Evolutionary conservation across 2,329 filamentous ascomycete species (phyloP).

Genomic region (Thermoascus crustaceus): DNA sequence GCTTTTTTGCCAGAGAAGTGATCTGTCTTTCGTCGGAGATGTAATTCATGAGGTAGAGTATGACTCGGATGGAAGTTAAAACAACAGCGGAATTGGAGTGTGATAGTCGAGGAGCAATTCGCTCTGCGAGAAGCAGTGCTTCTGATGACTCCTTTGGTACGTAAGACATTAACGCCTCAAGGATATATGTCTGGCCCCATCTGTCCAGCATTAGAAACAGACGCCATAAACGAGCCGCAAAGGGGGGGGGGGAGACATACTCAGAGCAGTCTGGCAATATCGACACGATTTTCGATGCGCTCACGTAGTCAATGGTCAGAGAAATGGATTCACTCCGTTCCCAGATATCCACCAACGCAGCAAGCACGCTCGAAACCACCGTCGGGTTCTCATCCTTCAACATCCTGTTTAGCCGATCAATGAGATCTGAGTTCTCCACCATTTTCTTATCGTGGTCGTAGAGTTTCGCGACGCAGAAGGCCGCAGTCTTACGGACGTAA

Average conservation of each 20-base stretch:
- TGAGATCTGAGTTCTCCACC: slow-evolving; percentile 85
- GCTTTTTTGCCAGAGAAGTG: slow-evolving; percentile 75
- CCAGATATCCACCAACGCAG: slow-evolving; percentile 94
- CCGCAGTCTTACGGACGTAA: slow-evolving; percentile 95
- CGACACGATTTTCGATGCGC: slow-evolving; percentile 95
- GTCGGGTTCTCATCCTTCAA: slow-evolving; percentile 94
- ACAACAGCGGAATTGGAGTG: slow-evolving; percentile 97
- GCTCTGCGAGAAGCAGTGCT: slow-evolving; percentile 80
- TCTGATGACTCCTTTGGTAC: slow-evolving; percentile 86
- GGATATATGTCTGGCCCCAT: slow-evolving; percentile 98
- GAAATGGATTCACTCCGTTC: slow-evolving; percentile 96
- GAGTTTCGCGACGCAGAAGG: slow-evolving; percentile 91
- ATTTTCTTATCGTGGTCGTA: slow-evolving; percentile 92
- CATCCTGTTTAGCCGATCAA: slow-evolving; percentile 82
- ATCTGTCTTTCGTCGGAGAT: slow-evolving; percentile 88
- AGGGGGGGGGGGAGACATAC: slow-evolving; percentile 45
- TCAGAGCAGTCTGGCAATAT: slow-evolving; percentile 96
- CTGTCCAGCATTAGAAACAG: slow-evolving; percentile 37
- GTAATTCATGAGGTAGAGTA: slow-evolving; percentile 98
- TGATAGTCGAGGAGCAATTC: slow-evolving; percentile 88
- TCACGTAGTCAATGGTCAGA: slow-evolving; percentile 93
- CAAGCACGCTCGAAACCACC: slow-evolving; percentile 88
- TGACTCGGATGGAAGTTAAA: slow-evolving; percentile 89
- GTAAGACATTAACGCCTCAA: slow-evolving; percentile 96
- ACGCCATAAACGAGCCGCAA: not conserved